Base-by-base conservation (phyloP, 495 filamentous ascomycete species). In the Trichoderma orchidacearum region DNA sequence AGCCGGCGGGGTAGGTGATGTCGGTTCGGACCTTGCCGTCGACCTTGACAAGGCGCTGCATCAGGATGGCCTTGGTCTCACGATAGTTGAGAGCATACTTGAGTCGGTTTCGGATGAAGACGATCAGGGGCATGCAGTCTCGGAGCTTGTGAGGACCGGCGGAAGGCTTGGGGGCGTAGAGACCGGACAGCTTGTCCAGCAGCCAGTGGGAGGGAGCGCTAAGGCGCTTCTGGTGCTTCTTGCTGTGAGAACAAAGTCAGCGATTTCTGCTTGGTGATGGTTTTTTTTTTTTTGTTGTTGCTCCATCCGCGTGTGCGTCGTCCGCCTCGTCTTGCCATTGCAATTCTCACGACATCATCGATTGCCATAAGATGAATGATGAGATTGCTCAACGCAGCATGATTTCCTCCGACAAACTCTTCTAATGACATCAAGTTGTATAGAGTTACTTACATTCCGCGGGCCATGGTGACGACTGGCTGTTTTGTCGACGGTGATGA, bases 181-280 rank as follows among this genome's bases (percentile, higher is more conserved):
- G 83, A 72, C 92, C 93, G 72, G 90, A 95, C 63, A 97, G 85
- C 78, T 98, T 98, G 85, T 98, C 93, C 70, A 98, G 81, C 68
- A 98, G 89, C 93, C 94, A 98, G 84, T 97, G 93, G 72, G 87
- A 92, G 66, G 93, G 93, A 72, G 93, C 93, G 74, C 87, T 91
- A 68, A 97, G 82, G 81, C 93, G 90, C 92, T 98, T 97, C 74
- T 96, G 90, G 78, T 98, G 94, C 84, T 98, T 98, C 84, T 92
- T 95, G 70, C 90, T 95, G 72, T 70, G 62, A 53, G 58, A 30
- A 1, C 28, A 18, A 34, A 15, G 51, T 25, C 56, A 58, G 55
- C 50, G 50, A 12, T 27, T 18, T 25, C 27, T 2, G 8, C n/a
- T 21, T 18, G n/a, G 13, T 48, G 21, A 12, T 35, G n/a, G 5